A percentile compares a stretch with the other conserved stretches of the same genome.
phyloP scores from a whole-genome alignment of 2,329 filamentous ascomycete genomes.

The Tolypocladium amazonense region DNA sequence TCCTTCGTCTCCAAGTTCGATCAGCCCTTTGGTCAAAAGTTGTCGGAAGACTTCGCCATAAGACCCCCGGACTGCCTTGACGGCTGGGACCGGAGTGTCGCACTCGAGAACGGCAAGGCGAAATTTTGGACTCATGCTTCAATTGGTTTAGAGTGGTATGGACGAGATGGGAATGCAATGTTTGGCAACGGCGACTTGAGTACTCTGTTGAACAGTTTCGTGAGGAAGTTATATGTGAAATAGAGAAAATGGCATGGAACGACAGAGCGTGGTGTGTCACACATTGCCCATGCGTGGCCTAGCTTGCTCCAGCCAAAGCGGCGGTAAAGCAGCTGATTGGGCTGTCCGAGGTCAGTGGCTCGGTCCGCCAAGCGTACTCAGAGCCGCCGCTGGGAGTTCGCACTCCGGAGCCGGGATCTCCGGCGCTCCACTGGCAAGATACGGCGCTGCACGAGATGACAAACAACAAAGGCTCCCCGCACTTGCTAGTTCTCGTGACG shows the following conservation, averaged over 20 bases:
- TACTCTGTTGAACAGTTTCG: neutral
- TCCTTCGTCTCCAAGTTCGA: constrained; percentile 7
- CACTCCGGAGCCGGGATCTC: neutral
- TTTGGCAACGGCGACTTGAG: neutral
- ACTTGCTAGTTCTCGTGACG: neutral
- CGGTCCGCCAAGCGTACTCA: neutral
- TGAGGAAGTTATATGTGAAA: neutral
- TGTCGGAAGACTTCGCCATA: constrained; percentile 21
- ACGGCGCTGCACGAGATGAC: neutral
- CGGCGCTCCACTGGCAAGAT: neutral
- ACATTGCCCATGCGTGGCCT: neutral
- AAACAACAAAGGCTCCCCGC: neutral
- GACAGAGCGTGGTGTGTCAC: neutral
- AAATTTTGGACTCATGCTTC: neutral
- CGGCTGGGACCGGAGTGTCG: constrained; percentile 18
- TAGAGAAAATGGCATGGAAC: too few species aligned
- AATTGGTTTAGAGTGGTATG: too few species aligned
- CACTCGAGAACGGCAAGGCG: constrained; percentile 19
- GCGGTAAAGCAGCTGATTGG: neutral
- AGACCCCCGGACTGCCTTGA: constrained; percentile 13
- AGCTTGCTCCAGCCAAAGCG: neutral
- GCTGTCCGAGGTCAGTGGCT: neutral
- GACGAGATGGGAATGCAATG: neutral
- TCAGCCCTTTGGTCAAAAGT: constrained; percentile 15
- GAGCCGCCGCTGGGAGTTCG: neutral